phyloP scores from a whole-genome alignment of 176 grass and related monocot species.

The Oryza officinalis region DNA sequence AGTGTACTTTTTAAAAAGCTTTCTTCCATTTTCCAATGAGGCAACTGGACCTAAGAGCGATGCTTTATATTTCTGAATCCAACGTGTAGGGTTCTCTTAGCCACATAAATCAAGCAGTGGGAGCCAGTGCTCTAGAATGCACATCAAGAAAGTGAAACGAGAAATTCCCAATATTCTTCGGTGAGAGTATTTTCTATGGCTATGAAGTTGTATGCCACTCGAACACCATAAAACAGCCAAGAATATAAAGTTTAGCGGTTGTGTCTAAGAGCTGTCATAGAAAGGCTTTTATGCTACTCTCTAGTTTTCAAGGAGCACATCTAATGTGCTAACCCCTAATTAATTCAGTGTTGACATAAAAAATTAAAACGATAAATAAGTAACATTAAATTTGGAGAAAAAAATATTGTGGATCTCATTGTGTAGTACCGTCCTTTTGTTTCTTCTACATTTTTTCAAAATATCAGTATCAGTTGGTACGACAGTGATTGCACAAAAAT shows the following conservation, averaged over 20 bases:
- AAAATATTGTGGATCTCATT: neutral
- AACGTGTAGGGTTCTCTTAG: constrained; percentile 18
- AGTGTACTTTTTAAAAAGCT: constrained; percentile 32
- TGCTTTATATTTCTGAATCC: constrained; percentile 33
- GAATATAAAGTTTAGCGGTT: neutral
- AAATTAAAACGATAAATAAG: neutral
- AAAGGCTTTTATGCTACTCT: neutral
- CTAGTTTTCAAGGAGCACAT: neutral
- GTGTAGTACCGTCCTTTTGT: constrained; percentile 11
- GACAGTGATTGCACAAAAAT: constrained; percentile 24
- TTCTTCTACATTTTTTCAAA: constrained; percentile 23
- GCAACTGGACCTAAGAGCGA: constrained; percentile 21
- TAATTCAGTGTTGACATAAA: constrained; percentile 1
- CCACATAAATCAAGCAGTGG: constrained; percentile 43
- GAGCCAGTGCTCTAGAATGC: constrained; percentile 30
- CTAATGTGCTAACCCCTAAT: neutral
- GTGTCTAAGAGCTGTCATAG: neutral
- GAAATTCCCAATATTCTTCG: neutral
- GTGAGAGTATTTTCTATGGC: constrained; percentile 8
- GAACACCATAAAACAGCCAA: neutral
- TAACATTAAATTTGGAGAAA: neutral
- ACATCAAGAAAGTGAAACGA: constrained; percentile 35
- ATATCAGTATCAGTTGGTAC: constrained; percentile 37
- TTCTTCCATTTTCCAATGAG: constrained; percentile 29
- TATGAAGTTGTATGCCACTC: neutral